Evolutionary conservation across 306 rosid genomes (phyloP).

Genomic region (Prinsepia uniflora): DNA sequence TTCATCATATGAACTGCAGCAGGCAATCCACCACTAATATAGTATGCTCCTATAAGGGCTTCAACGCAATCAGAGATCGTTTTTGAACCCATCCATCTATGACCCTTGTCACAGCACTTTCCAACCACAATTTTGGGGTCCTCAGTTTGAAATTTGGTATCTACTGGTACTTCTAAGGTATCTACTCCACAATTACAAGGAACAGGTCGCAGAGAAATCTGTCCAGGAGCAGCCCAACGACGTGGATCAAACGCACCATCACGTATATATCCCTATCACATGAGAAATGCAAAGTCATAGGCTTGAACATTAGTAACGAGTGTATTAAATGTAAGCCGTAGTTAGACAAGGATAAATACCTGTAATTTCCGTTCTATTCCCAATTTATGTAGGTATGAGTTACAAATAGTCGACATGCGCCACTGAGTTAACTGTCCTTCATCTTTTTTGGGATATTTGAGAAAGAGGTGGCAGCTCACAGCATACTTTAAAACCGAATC

Average conservation of each 20-base stretch:
- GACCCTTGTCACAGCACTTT: conserved; percentile 81
- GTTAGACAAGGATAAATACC: conserved; percentile 37
- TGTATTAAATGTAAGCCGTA: background rate
- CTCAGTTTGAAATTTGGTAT: conserved; percentile 57
- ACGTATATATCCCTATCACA: conserved; percentile 63
- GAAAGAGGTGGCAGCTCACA: conserved; percentile 79
- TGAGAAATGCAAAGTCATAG: conserved; percentile 24
- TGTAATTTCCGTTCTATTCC: conserved; percentile 64
- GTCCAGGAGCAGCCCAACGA: conserved; percentile 97
- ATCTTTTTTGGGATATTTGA: conserved; percentile 62
- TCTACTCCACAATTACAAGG: conserved; percentile 79
- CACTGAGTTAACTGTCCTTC: conserved; percentile 71
- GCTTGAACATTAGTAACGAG: background rate
- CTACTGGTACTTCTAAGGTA: conserved; percentile 70
- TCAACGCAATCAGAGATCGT: conserved; percentile 89
- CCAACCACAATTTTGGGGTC: conserved; percentile 71
- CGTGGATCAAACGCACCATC: conserved; percentile 93
- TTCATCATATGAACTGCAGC: conserved; percentile 78
- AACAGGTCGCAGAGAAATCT: conserved; percentile 46
- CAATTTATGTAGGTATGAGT: conserved; percentile 64
- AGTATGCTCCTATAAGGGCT: conserved; percentile 91
- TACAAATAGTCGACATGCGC: conserved; percentile 52
- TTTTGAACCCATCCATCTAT: conserved; percentile 88
- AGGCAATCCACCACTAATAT: conserved; percentile 67
- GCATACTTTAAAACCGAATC: conserved; percentile 85